Conservation (phyloP, 2,329 filamentous ascomycete species). For the Alternaria triticimaculans region DNA sequence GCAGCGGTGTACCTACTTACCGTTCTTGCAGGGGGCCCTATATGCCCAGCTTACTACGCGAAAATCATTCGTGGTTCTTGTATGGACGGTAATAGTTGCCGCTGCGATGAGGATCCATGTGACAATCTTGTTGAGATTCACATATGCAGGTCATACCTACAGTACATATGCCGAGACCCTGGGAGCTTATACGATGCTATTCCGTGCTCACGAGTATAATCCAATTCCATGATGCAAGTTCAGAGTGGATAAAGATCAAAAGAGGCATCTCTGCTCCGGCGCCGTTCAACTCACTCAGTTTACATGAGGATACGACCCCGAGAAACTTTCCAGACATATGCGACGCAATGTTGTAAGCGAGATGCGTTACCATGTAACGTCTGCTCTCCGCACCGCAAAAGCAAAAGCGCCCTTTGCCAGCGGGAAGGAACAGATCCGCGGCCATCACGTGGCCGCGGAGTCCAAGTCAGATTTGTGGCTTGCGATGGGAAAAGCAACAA, state of each 20-base stretch:
- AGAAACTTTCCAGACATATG: not conserved
- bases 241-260: not conserved
- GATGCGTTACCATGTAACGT: not conserved
- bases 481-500: not conserved
- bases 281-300: slow-evolving; percentile 1
- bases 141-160: slow-evolving; percentile 1
- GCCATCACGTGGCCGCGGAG: not conserved
- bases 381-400: not conserved
- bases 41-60: not conserved
- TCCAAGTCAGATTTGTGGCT: not conserved
- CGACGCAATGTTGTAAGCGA: not conserved
- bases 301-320: not conserved
- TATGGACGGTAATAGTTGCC: not conserved
- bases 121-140: not conserved
- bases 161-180: not conserved
- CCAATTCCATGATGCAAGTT: not conserved
- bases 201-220: not conserved
- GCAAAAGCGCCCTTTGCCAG: not conserved
- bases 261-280: not conserved
- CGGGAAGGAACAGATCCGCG: not conserved
- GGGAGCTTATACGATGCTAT: not conserved
- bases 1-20: not conserved
- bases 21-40: not conserved
- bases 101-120: not conserved
- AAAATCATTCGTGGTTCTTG: not conserved